A percentile compares a stretch with the other conserved stretches of the same genome.
Conservation (phyloP, 306 rosid genomes). For the Arachis hypogaea region DNA sequence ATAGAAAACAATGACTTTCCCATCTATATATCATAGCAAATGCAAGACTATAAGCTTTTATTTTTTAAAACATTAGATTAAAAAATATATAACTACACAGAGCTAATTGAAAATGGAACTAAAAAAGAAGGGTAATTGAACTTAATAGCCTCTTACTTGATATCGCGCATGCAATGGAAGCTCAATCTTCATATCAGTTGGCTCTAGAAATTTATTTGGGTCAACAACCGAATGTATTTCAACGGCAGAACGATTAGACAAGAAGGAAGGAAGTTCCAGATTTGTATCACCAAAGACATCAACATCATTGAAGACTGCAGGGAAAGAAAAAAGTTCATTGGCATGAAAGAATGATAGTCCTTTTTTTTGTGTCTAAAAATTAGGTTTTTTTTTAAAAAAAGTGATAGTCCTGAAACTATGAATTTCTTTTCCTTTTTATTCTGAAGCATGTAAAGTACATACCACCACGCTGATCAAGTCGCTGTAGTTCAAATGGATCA, state of each 20-base stretch:
- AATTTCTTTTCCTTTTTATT: neutral
- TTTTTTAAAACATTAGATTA: no score
- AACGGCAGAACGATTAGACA: constrained; percentile 78
- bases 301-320: constrained; percentile 57
- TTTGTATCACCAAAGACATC: constrained; percentile 92
- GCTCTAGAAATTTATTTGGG: constrained; percentile 39
- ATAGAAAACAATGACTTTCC: no score
- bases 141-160: constrained; percentile 54
- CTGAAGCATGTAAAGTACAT: constrained; percentile 24
- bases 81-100: no score
- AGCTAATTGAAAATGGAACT: neutral
- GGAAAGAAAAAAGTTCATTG: constrained; percentile 5
- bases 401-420: constrained; percentile 7
- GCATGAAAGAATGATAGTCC: constrained; percentile 20
- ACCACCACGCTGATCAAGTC: constrained; percentile 82
- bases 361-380: neutral
- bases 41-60: no score
- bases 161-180: constrained; percentile 88
- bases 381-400: neutral
- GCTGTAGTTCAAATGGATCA: constrained; percentile 86
- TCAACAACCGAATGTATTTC: constrained; percentile 71
- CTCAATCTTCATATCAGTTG: constrained; percentile 47
- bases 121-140: neutral
- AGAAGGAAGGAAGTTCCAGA: constrained; percentile 79
- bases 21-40: no score